Percentiles rank a stretch among this genome's conserved stretches.
Conservation (phyloP, 495 filamentous ascomycete genomes). For the Lepidopterella palustris region DNA sequence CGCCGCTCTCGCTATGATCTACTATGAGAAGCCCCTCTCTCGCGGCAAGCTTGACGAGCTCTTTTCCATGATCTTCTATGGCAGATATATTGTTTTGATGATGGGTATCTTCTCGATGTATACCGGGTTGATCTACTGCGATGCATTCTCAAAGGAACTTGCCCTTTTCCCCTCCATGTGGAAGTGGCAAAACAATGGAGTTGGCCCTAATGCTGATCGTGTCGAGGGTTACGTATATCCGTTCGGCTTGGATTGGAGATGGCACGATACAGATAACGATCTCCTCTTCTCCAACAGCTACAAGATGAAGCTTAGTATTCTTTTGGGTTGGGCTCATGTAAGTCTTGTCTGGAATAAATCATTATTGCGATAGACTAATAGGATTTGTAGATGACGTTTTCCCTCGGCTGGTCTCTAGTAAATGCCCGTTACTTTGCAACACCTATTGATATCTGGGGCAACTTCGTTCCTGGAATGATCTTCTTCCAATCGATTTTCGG, state of each 20-base stretch:
- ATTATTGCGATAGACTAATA: slow-evolving; percentile 4
- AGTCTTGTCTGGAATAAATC: slow-evolving; percentile 28
- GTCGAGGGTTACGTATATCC: slow-evolving; percentile 76
- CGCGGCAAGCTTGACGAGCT: slow-evolving; percentile 90
- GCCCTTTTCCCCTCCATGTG: slow-evolving; percentile 84
- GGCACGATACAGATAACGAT: slow-evolving; percentile 92
- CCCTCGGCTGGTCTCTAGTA: slow-evolving; percentile 83
- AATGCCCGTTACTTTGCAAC: slow-evolving; percentile 93
- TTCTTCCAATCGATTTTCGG: slow-evolving; percentile 99
- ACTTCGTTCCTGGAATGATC: slow-evolving; percentile 96
- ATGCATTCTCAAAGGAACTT: slow-evolving; percentile 88
- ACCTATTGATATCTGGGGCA: slow-evolving; percentile 90
- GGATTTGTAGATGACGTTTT: slow-evolving; percentile 78
- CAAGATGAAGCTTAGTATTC: slow-evolving; percentile 99
- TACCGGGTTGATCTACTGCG: slow-evolving; percentile 96
- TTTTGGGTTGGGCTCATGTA: slow-evolving; percentile 88
- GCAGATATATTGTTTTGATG: slow-evolving; percentile 95
- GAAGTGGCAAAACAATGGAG: slow-evolving; percentile 64
- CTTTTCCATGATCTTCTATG: slow-evolving; percentile 97
- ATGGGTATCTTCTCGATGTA: slow-evolving; percentile 97
- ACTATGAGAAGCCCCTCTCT: slow-evolving; percentile 76
- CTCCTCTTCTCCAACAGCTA: slow-evolving; percentile 92
- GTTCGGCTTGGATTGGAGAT: slow-evolving; percentile 93
- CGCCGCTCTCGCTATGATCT: slow-evolving; percentile 82
- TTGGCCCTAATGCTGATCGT: slow-evolving; percentile 55